Base-by-base conservation (phyloP, 768 basidiomycete genomes). In the Phlegmacium glaucopus region DNA sequence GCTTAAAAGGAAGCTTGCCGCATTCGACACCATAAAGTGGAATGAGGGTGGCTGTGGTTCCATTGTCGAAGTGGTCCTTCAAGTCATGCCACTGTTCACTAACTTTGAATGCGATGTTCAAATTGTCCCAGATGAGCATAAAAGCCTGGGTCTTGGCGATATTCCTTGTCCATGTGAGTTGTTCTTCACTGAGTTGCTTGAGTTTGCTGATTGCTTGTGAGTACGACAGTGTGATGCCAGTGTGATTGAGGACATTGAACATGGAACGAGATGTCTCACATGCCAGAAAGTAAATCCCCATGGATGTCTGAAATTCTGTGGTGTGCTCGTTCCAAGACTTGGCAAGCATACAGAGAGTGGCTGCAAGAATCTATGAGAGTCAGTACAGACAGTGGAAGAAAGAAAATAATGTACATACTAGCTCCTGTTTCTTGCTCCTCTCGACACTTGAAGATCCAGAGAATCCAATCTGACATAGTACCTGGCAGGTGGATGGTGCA, bases 41-140 rank as follows among this genome's bases (percentile, higher is more conserved):
- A 18, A 66, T 50, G 1, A 61, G 17, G 3, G 62, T 63, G 0
- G 61, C 59, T 1, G 64, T 63, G 2, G 63, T 67, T 6, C 65
- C 64, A 44, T 64, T 66, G 34, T 63, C 55, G 40, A 64, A 66
- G 22, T 57, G 55, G 42, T 62, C 58, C 39, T 61, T 60, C 2
- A 54, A 52, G 29, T 60, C 38, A 10, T 48, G 17, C 1, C 63
- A 53, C 39, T 64, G 60, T 34, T 63, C 47, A 5, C 39, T 51
- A 27, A 66, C 60, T 7, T 45, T 44, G 39, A 61, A 61, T 0
- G 59, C 56, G 25, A 66, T 63, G 49, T 63, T 64, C 27, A 63
- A 34, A 35, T 65, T 66, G 36, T 65, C 65, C 61, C 62, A 64
- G 8, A 61, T 51, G 17, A 63, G 37, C 59, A 59, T 56, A 26